These are phyloP conservation scores for Gaertneriomyces sp. DNA, from an alignment of 192 early-diverging fungal species.

Conservation along the genomic window DNA sequence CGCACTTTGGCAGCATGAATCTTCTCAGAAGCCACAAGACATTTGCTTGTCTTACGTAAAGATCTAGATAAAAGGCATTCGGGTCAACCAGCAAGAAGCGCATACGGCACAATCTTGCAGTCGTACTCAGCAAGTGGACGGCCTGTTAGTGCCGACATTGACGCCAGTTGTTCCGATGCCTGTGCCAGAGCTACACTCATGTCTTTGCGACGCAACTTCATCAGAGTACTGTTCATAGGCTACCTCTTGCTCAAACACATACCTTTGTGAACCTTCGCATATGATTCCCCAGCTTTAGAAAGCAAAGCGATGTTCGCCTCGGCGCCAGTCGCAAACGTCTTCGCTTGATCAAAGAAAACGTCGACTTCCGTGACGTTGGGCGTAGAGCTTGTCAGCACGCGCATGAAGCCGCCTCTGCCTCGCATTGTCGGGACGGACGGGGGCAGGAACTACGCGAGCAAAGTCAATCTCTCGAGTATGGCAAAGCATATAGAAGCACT, in stretches of 20 bases:
- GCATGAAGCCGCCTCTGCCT: neutral
- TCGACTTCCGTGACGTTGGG: conserved; percentile 30
- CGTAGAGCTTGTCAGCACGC: neutral
- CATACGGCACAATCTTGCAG: neutral
- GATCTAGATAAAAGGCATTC: neutral
- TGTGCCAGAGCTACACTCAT: neutral
- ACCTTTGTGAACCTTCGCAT: conserved; percentile 20
- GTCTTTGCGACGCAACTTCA: neutral
- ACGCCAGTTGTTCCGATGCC: neutral
- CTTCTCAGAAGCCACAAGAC: no score
- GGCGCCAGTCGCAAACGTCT: neutral
- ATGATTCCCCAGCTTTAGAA: conserved; percentile 12
- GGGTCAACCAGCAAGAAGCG: neutral
- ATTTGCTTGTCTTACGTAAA: no score
- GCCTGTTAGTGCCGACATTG: neutral
- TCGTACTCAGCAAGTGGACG: neutral
- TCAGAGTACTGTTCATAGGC: neutral
- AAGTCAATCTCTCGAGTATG: no score
- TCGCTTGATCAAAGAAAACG: conserved; percentile 32
- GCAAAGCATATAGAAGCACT: neutral
- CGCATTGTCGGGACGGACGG: no score
- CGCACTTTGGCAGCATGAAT: no score
- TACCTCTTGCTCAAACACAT: neutral
- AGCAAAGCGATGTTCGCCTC: conserved; percentile 7
- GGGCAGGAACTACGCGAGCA: no score